Evolutionary conservation across 352 stramenopile genomes (phyloP).

Genomic region (Elongisporangium prolatum): DNA sequence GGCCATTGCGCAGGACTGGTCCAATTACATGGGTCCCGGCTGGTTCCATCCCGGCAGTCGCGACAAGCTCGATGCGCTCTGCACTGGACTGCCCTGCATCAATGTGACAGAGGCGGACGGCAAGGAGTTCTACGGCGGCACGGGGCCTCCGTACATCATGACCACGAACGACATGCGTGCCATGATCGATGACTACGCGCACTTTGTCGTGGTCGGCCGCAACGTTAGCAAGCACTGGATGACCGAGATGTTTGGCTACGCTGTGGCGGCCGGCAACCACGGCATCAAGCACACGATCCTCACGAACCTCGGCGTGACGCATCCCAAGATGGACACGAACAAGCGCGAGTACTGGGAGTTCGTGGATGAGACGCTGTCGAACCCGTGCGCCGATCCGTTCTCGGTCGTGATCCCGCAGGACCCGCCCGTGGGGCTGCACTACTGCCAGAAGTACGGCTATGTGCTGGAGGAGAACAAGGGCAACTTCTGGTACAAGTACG

Average conservation of each 20-base stretch:
- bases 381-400: conserved; percentile 28
- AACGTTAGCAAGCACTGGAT: conserved; percentile 37
- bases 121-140: conserved; percentile 37
- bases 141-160: conserved; percentile 56
- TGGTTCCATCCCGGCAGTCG: conserved; percentile 25
- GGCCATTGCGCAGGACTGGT: conserved; percentile 47
- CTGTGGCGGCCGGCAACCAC: conserved; percentile 38
- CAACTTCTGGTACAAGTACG: conserved; percentile 56
- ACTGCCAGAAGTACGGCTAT: conserved; percentile 51
- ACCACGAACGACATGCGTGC: conserved; percentile 34
- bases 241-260: conserved; percentile 57
- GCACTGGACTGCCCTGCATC: conserved; percentile 22
- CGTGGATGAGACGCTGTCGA: conserved; percentile 18
- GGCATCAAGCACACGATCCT: conserved; percentile 52
- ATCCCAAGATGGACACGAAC: conserved; percentile 22
- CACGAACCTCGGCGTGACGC: conserved; percentile 35
- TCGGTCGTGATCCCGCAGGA: conserved; percentile 32
- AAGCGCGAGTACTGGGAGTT: conserved; percentile 43
- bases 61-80: conserved; percentile 30
- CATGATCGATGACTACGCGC: conserved; percentile 51
- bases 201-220: conserved; percentile 36
- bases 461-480: conserved; percentile 31
- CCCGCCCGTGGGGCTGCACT: conserved; percentile 43
- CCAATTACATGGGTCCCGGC: conserved; percentile 29
- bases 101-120: conserved; percentile 28